Conservation (phyloP, 228 moss, liverwort and hornwort species). For the Sphagnum fallax region DNA sequence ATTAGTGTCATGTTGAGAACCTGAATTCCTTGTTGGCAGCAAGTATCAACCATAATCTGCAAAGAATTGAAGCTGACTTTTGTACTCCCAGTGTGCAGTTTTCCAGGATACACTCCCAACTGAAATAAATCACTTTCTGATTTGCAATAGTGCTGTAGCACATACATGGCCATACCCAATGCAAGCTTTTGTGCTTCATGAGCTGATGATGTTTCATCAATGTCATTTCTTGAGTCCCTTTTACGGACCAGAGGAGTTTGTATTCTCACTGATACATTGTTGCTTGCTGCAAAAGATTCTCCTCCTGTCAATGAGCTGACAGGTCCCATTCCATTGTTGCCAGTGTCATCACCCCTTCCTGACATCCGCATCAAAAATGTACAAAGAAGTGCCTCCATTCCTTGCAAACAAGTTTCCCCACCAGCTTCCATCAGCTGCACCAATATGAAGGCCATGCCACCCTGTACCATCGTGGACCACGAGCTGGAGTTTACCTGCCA, state of each 20-base stretch:
- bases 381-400: slow-evolving; percentile 27
- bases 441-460: slow-evolving; percentile 29
- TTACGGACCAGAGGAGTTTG: neutral
- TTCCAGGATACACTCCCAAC: too few species aligned
- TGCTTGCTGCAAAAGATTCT: slow-evolving; percentile 1
- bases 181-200: slow-evolving; percentile 38
- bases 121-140: slow-evolving; percentile 4
- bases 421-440: slow-evolving; percentile 26
- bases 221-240: neutral
- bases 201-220: neutral
- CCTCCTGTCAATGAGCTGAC: slow-evolving; percentile 6
- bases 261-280: neutral
- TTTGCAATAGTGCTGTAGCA: slow-evolving; percentile 28
- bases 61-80: too few species aligned
- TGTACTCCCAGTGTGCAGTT: too few species aligned
- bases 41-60: too few species aligned
- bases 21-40: too few species aligned
- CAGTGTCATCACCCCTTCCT: slow-evolving; percentile 24
- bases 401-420: slow-evolving; percentile 13
- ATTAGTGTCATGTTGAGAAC: too few species aligned
- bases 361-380: slow-evolving; percentile 39
- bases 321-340: neutral
- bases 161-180: slow-evolving; percentile 28
- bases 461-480: slow-evolving; percentile 40
- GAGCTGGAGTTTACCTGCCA: slow-evolving; percentile 45